These are phyloP conservation scores for Colletotrichum sp. DNA, from an alignment of 2,329 filamentous ascomycete genomes.

Conservation along the genomic window DNA sequence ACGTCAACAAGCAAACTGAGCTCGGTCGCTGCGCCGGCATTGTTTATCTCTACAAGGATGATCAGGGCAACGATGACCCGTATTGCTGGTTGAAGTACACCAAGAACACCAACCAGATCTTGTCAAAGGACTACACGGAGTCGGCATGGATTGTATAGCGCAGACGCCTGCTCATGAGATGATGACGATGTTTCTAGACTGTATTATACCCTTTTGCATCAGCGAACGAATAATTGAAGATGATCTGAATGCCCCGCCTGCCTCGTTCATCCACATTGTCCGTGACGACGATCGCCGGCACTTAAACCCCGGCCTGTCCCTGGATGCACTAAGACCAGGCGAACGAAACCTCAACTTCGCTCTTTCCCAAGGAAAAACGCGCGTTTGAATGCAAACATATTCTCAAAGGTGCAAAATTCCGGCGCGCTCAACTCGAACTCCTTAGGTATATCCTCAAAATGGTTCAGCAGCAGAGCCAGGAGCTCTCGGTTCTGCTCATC, in stretches of 20 bases:
- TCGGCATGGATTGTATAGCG: constrained; percentile 12
- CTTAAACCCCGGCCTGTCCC: neutral
- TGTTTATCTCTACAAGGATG: constrained; percentile 4
- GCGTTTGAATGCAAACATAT: constrained; percentile 28
- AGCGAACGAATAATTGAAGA: neutral
- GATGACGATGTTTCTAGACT: neutral
- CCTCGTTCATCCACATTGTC: neutral
- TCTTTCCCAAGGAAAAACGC: constrained; percentile 11
- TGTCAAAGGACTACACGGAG: constrained; percentile 4
- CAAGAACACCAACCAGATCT: constrained; percentile 1
- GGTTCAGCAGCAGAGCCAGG: constrained; percentile 8
- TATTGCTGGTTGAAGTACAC: constrained; percentile 20
- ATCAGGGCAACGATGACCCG: neutral
- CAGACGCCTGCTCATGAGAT: neutral
- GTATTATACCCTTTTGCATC: neutral
- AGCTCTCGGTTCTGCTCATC: constrained; percentile 21
- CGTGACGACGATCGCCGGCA: neutral
- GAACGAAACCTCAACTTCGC: neutral
- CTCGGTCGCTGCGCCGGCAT: constrained; percentile 7
- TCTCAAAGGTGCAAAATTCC: constrained; percentile 29
- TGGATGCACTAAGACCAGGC: neutral
- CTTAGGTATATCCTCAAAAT: constrained; percentile 19
- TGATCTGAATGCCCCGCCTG: neutral
- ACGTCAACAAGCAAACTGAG: constrained; percentile 4
- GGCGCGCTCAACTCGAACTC: constrained; percentile 25